Base-by-base conservation (phyloP, 176 grass and related monocot genomes). In the Leersia perrieri region DNA sequence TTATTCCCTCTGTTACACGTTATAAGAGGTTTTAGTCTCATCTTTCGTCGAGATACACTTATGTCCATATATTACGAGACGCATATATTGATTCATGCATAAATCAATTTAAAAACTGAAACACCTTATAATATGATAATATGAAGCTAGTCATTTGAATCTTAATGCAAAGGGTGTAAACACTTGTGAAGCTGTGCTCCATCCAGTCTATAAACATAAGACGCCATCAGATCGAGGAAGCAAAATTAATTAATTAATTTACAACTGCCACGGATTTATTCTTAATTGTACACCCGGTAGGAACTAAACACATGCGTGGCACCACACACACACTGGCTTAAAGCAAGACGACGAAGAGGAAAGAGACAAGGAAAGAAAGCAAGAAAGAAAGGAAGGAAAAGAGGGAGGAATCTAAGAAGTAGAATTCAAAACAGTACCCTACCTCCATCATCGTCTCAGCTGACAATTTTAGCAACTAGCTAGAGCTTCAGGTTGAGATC, bases 401-500 rank as follows among this genome's bases (percentile, higher is more conserved):
- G 9, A 5, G 57, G 5, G 11, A 16, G 38, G 51, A 33, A 64
- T 7, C 32, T 33, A 16, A 25, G 15, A 53, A 60, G 33, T 29
- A 75, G 40, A 74, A 36, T n/a, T 5, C 6, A 31, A 12, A 58
- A n/a, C 8, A 58, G 53, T 10, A 58, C 53, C 53, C 53, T 58
- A 58, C 49, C 49, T 53, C 1, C 18, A 53, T 53, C 49, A 58
- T 58, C 4, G 18, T 2, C 79, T 72, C 79, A 36, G 11, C 45
- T 14, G n/a, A n/a, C 72, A 34, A 15, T n/a, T 62, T n/a, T n/a
- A n/a, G n/a, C n/a, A n/a, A n/a, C n/a, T n/a, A n/a, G n/a, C n/a
- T 87, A 89, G 38, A 93, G 91, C 87, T 31, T 93, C 31, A 93
- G 82, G 39, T 89, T 87, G 28, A 93, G 91, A 63, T 93, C 91